phyloP scores from a whole-genome alignment of 768 basidiomycete genomes.

The Leccinum pellstonianum region DNA sequence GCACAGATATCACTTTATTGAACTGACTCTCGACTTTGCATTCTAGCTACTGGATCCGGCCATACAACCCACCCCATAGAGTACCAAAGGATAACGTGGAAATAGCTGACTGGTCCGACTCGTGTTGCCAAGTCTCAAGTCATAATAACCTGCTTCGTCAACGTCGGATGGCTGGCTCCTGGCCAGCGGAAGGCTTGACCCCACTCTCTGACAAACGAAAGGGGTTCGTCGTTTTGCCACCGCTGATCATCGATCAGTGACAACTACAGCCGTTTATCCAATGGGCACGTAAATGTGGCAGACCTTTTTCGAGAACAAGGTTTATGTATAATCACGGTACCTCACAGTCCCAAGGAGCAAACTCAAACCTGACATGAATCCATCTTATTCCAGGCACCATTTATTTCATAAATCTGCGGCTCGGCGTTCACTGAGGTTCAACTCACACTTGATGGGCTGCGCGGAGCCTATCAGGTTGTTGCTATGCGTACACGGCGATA shows the following conservation, averaged over 20 bases:
- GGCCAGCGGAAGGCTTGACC: neutral
- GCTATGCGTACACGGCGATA: neutral
- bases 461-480: neutral
- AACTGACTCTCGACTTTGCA: neutral
- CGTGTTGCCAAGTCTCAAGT: neutral
- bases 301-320: neutral
- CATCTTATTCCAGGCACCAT: neutral
- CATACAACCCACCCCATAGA: neutral
- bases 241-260: neutral
- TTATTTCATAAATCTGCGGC: neutral
- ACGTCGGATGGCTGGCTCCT: neutral
- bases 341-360: neutral
- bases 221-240: neutral
- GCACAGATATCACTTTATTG: neutral
- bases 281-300: neutral
- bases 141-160: neutral
- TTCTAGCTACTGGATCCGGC: neutral
- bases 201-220: neutral
- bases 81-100: neutral
- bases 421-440: neutral
- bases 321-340: neutral
- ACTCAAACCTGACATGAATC: neutral
- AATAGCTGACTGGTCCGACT: neutral
- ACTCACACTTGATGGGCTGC: neutral
- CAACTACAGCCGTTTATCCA: neutral